Evolutionary conservation across 345 rosid species (phyloP).

Genomic region (Orychophragmus violaceus): DNA sequence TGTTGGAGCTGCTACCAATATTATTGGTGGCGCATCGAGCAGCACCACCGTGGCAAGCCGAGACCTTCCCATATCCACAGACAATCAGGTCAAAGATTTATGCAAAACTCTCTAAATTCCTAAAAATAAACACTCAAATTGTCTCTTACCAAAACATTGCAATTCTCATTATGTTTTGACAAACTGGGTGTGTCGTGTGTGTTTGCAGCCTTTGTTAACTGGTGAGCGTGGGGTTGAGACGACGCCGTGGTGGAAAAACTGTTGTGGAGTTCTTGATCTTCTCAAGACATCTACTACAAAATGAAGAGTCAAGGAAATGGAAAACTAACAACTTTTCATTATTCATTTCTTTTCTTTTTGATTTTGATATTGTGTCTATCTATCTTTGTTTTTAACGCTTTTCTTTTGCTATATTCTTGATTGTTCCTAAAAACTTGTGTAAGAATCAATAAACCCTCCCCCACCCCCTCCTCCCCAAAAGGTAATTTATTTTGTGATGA

Average conservation of each 20-base stretch:
- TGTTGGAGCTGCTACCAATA: slow-evolving; percentile 19
- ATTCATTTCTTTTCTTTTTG: slow-evolving; percentile 12
- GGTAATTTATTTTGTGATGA: slow-evolving; percentile 14
- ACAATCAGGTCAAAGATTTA: slow-evolving; percentile 23
- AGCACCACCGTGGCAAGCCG: slow-evolving; percentile 19
- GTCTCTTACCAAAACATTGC: background rate
- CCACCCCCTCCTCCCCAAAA: no score
- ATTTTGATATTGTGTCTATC: slow-evolving; percentile 21
- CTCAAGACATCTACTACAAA: slow-evolving; percentile 20
- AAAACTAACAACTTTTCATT: slow-evolving; percentile 16
- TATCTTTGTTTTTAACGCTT: background rate
- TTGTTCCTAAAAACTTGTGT: slow-evolving; percentile 32
- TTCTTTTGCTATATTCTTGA: slow-evolving; percentile 23
- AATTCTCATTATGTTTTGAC: slow-evolving; percentile 10
- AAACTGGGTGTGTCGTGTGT: background rate
- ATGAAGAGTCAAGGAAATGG: background rate
- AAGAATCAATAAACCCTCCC: slow-evolving; percentile 1
- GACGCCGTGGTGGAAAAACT: slow-evolving; percentile 35
- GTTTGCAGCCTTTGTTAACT: slow-evolving; percentile 27
- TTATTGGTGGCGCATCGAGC: slow-evolving; percentile 25
- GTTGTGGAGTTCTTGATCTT: slow-evolving; percentile 38
- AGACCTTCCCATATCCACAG: slow-evolving; percentile 27
- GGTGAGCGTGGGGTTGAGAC: slow-evolving; percentile 17
- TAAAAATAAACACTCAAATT: background rate
- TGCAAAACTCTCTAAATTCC: background rate